Evolutionary conservation across 495 filamentous ascomycete genomes (phyloP).

Genomic region (Lophium mytilinum): DNA sequence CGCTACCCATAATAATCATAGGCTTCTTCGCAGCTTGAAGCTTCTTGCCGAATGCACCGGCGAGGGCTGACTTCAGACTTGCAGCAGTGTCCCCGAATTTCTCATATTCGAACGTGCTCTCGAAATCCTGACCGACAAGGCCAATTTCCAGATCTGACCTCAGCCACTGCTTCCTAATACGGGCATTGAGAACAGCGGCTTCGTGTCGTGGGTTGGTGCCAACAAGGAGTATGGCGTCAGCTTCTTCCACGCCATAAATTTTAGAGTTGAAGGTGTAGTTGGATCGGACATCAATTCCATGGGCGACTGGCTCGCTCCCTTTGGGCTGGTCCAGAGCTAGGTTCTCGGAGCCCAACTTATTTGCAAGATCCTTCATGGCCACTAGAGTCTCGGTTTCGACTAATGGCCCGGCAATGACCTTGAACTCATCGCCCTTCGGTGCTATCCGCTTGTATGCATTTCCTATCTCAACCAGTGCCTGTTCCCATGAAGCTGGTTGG

Average conservation of each 20-base stretch:
- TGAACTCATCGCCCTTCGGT: slow-evolving; percentile 86
- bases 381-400: slow-evolving; percentile 87
- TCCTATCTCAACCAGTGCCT: slow-evolving; percentile 78
- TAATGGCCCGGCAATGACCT: slow-evolving; percentile 84
- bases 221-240: slow-evolving; percentile 83
- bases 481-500: slow-evolving; percentile 85
- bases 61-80: slow-evolving; percentile 71
- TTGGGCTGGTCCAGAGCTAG: slow-evolving; percentile 83
- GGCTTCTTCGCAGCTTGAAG: slow-evolving; percentile 79
- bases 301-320: slow-evolving; percentile 74
- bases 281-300: slow-evolving; percentile 87
- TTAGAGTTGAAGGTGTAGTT: slow-evolving; percentile 96
- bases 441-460: slow-evolving; percentile 65
- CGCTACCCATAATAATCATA: slow-evolving; percentile 92
- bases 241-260: slow-evolving; percentile 86
- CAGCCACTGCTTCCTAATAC: slow-evolving; percentile 95
- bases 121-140: slow-evolving; percentile 82
- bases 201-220: slow-evolving; percentile 93
- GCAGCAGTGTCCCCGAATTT: slow-evolving; percentile 72
- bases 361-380: slow-evolving; percentile 92
- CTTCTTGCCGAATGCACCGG: slow-evolving; percentile 86
- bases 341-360: slow-evolving; percentile 93
- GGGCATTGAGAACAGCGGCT: slow-evolving; percentile 87
- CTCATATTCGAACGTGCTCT: slow-evolving; percentile 88
- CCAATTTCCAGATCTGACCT: slow-evolving; percentile 90